phyloP scores from a whole-genome alignment of 2,329 filamentous ascomycete species.

The Xylariaceae sp. region DNA sequence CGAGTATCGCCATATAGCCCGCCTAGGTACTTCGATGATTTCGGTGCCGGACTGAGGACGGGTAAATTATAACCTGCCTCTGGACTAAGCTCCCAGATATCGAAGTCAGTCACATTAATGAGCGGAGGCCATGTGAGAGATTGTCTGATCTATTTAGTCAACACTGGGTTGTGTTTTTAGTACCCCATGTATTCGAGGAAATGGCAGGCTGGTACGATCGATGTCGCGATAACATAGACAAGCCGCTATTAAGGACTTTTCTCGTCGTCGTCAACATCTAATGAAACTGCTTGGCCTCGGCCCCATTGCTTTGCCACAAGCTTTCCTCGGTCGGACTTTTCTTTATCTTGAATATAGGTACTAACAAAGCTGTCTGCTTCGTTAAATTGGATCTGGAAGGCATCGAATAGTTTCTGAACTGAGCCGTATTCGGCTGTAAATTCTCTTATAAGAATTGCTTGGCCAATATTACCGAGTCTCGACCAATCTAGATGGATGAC shows the following conservation, averaged over 20 bases:
- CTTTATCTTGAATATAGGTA: constrained; percentile 1
- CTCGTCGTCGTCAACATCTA: not conserved
- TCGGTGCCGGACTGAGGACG: not conserved
- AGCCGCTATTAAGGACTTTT: constrained; percentile 20
- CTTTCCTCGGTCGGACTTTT: constrained; percentile 2
- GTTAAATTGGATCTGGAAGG: constrained; percentile 11
- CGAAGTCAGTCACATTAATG: constrained; percentile 1
- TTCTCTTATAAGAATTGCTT: constrained; percentile 17
- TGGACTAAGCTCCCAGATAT: constrained; percentile 4
- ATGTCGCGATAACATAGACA: constrained; percentile 4
- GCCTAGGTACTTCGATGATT: not conserved
- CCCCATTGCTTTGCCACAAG: constrained; percentile 13
- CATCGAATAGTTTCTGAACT: constrained; percentile 12
- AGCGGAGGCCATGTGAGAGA: constrained; percentile 13
- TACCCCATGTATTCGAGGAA: constrained; percentile 14
- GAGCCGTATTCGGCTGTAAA: constrained; percentile 11
- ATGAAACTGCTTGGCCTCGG: constrained; percentile 4
- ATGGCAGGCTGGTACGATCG: constrained; percentile 18
- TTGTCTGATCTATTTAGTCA: constrained; percentile 4
- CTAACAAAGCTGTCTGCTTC: constrained; percentile 16
- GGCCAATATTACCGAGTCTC: constrained; percentile 18
- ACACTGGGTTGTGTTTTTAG: not conserved
- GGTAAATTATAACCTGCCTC: not conserved
- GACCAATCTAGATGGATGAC: constrained; percentile 13
- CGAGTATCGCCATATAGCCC: constrained; percentile 1